These are phyloP conservation scores for Macrolepiota dolichaula DNA, from an alignment of 768 basidiomycete genomes.

Conservation along the genomic window DNA sequence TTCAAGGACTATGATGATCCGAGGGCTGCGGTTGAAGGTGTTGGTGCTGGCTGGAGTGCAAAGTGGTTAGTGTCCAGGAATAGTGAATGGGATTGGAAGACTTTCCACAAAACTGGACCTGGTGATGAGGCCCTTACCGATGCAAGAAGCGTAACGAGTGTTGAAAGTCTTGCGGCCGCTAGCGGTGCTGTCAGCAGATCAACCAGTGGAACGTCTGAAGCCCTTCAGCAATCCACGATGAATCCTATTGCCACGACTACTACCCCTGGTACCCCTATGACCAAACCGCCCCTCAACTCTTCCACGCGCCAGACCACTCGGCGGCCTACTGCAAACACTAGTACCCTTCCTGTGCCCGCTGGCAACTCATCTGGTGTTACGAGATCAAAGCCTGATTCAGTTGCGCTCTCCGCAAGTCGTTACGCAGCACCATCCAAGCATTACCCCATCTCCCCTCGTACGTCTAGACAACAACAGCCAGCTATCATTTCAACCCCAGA, in stretches of 20 bases:
- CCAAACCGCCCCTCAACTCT: conserved; percentile 9
- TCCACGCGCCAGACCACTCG: conserved; percentile 16
- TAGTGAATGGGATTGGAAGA: conserved; percentile 72
- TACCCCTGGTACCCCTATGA: conserved; percentile 13
- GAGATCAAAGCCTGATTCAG: conserved; percentile 38
- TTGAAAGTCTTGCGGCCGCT: conserved; percentile 37
- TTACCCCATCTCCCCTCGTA: conserved; percentile 47
- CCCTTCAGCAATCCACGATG: conserved; percentile 18
- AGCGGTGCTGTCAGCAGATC: conserved; percentile 26
- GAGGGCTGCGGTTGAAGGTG: conserved; percentile 59
- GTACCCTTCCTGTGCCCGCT: conserved; percentile 17
- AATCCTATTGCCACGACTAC: conserved; percentile 22
- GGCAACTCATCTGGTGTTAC: conserved; percentile 23
- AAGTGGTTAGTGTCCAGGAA: conserved; percentile 48
- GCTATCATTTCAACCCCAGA: conserved; percentile 40
- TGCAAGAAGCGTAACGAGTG: conserved; percentile 48
- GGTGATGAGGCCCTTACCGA: conserved; percentile 34
- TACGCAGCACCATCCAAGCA: conserved; percentile 31
- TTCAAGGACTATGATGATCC: conserved; percentile 73
- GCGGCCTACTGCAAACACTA: conserved; percentile 18
- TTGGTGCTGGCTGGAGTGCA: conserved; percentile 64
- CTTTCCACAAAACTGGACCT: conserved; percentile 37
- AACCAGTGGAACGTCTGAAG: conserved; percentile 28
- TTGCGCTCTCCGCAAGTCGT: conserved; percentile 32
- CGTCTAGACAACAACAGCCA: conserved; percentile 34